A percentile compares a stretch with the other conserved stretches of the same genome.
phyloP scores from a whole-genome alignment of 352 stramenopile species.

The Pilasporangium apinafurcum region DNA sequence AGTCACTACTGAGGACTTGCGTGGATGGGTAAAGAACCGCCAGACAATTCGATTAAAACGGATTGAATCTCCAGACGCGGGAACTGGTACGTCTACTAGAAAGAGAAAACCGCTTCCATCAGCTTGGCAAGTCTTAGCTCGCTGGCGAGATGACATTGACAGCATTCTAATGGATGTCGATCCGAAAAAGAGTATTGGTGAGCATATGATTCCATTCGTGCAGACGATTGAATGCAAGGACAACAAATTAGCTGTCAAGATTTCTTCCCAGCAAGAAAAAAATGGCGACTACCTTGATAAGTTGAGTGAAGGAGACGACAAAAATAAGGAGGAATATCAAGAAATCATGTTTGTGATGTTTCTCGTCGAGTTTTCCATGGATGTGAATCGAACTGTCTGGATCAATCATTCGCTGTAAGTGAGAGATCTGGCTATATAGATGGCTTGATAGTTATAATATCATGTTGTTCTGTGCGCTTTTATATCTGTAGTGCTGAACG shows the following conservation, averaged over 20 bases:
- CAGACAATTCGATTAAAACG: conserved; percentile 31
- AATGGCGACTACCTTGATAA: background rate
- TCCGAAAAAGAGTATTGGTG: conserved; percentile 19
- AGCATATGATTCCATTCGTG: conserved; percentile 16
- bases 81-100: background rate
- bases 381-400: conserved; percentile 52
- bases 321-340: conserved; percentile 11
- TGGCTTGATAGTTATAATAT: background rate
- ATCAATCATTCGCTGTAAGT: conserved; percentile 63
- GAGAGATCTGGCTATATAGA: background rate
- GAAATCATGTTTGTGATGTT: conserved; percentile 52
- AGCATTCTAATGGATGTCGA: conserved; percentile 22
- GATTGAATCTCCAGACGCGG: background rate
- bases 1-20: conserved; percentile 40
- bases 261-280: background rate
- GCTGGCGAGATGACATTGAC: conserved; percentile 7
- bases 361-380: conserved; percentile 63
- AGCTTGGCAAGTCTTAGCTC: conserved; percentile 22
- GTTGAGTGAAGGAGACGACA: conserved; percentile 1
- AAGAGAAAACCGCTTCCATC: conserved; percentile 6
- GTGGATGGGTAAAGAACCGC: conserved; percentile 40
- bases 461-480: conserved; percentile 1
- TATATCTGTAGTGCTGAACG: conserved; percentile 23
- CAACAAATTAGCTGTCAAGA: too few species aligned
- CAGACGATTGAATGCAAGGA: conserved; percentile 4